Percentiles rank a stretch among this genome's conserved stretches.
phyloP scores from a whole-genome alignment of 139 green algal genomes.

The Eudorina sp. region DNA sequence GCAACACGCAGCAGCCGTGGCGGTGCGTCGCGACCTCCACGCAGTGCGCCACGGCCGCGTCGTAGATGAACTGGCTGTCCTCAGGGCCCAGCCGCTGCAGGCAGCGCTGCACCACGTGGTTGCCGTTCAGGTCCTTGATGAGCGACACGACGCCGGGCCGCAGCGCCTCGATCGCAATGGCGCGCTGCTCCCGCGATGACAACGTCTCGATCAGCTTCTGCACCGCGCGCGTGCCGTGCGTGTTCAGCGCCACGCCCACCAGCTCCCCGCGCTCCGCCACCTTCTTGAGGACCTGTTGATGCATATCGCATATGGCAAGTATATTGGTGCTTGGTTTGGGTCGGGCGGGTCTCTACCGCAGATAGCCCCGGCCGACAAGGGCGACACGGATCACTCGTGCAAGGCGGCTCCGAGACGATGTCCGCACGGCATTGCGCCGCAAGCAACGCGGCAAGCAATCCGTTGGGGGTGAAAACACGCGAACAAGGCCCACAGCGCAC shows the following conservation, averaged over 20 bases:
- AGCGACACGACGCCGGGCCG: constrained; percentile 90
- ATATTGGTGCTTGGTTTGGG: too few relatives aligned
- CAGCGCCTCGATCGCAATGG: constrained; percentile 88
- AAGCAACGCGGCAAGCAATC: too few relatives aligned
- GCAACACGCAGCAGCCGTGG: constrained; percentile 99
- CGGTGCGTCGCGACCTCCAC: constrained; percentile 97
- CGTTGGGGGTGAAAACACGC: too few relatives aligned
- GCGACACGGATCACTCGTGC: too few relatives aligned
- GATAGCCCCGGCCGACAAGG: too few relatives aligned
- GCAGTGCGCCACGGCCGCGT: constrained; percentile 86
- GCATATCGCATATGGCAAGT: too few relatives aligned
- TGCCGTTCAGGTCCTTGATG: constrained; percentile 98
- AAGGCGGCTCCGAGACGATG: too few relatives aligned
- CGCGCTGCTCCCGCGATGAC: constrained; percentile 75
- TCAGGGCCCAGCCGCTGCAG: constrained; percentile 83
- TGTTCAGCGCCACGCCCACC: constrained; percentile 92
- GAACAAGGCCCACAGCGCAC: too few relatives aligned
- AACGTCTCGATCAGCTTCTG: constrained; percentile 98
- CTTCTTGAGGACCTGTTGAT: constrained; percentile 83
- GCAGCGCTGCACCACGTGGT: constrained; percentile 99
- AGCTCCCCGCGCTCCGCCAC: constrained; percentile 87
- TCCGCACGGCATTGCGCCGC: too few relatives aligned
- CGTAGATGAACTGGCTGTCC: constrained; percentile 95
- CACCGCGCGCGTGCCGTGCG: constrained; percentile 96
- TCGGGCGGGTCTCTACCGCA: too few relatives aligned